Evolutionary conservation across 805 yeast species (phyloP).

Genomic region (Lipomyces orientalis): DNA sequence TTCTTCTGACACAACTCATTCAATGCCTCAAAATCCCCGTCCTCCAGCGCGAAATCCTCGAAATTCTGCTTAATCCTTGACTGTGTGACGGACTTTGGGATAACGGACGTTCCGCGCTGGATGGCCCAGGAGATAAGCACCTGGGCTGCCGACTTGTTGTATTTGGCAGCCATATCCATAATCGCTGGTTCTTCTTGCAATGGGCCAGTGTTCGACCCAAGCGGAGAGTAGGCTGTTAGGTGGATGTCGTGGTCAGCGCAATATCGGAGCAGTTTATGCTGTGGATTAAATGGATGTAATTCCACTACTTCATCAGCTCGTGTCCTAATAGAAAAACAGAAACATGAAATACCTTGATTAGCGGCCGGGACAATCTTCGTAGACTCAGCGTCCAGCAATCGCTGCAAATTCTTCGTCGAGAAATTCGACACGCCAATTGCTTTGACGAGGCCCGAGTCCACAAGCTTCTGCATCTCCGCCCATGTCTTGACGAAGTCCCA

Average conservation of each 20-base stretch:
- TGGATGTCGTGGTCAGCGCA: constrained; percentile 58
- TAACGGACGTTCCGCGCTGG: constrained; percentile 60
- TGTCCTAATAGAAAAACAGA: background rate
- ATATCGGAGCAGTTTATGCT: constrained; percentile 60
- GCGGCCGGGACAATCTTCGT: constrained; percentile 65
- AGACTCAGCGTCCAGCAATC: constrained; percentile 41
- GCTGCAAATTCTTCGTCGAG: constrained; percentile 45
- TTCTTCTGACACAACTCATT: constrained; percentile 18
- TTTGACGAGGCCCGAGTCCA: constrained; percentile 56
- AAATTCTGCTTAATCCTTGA: constrained; percentile 59
- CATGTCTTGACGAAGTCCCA: constrained; percentile 60
- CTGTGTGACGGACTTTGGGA: constrained; percentile 74
- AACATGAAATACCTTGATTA: constrained; percentile 54
- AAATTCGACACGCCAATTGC: constrained; percentile 83
- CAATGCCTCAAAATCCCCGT: constrained; percentile 51
- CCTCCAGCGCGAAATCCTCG: constrained; percentile 49
- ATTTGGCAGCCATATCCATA: constrained; percentile 59
- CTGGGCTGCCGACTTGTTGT: constrained; percentile 56
- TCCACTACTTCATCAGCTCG: constrained; percentile 52
- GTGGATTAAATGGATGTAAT: constrained; percentile 74
- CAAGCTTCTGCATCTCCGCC: constrained; percentile 65
- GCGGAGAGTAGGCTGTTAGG: constrained; percentile 78
- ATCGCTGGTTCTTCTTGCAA: constrained; percentile 49
- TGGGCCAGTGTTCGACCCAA: constrained; percentile 62
- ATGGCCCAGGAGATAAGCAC: constrained; percentile 65